Evolutionary conservation across 129 eudicot genomes (phyloP).

Genomic region (Sambucus nigra): DNA sequence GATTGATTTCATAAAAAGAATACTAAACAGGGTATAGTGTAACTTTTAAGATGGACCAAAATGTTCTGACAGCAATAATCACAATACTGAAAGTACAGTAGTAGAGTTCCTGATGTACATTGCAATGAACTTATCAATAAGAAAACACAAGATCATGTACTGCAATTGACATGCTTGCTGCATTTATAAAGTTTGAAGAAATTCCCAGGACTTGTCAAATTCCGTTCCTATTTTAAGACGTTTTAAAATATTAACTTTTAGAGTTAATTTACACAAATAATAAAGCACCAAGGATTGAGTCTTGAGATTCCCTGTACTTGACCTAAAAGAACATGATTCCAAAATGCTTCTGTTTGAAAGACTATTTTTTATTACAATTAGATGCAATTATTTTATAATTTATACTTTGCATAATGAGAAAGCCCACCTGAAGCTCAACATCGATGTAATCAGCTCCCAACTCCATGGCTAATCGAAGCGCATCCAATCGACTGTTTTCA

Average conservation of each 20-base stretch:
- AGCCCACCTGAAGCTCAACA: slow-evolving; percentile 73
- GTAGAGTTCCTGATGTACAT: background rate
- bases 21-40: background rate
- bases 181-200: background rate
- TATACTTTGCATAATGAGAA: slow-evolving; percentile 16
- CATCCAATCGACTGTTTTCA: slow-evolving; percentile 59
- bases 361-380: background rate
- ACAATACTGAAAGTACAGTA: background rate
- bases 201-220: background rate
- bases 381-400: background rate
- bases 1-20: background rate
- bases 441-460: slow-evolving; percentile 94
- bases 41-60: background rate
- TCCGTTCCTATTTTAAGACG: background rate
- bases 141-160: background rate
- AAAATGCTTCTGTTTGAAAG: background rate
- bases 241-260: background rate
- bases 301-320: background rate
- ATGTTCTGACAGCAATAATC: background rate
- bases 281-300: no score
- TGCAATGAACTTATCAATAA: background rate
- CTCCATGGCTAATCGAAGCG: slow-evolving; percentile 76
- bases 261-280: background rate
- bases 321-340: slow-evolving; percentile 2
- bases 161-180: background rate